Conservation (phyloP, 768 basidiomycete species). For the Amanita phalloides region DNA sequence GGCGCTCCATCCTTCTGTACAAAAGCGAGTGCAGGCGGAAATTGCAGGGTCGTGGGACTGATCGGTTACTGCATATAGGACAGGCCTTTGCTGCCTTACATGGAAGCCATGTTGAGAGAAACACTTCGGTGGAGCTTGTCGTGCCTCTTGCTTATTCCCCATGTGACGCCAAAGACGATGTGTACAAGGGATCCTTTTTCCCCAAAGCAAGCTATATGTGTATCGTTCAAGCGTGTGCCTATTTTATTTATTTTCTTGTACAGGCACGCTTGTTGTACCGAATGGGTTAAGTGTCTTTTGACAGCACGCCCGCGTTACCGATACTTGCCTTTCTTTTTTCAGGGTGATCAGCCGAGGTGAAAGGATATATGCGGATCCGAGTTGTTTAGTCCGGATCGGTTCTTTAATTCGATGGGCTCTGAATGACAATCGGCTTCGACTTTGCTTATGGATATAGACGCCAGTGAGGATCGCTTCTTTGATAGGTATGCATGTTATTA, state of each 20-base stretch:
- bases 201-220: conserved; percentile 22
- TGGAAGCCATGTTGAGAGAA: background rate
- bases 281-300: no score
- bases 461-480: conserved; percentile 9
- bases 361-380: conserved; percentile 33
- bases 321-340: no score
- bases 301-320: no score
- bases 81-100: conserved; percentile 11
- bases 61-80: conserved; percentile 7
- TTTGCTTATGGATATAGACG: conserved; percentile 23
- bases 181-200: background rate
- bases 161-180: background rate
- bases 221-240: no score
- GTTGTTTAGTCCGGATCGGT: conserved; percentile 46
- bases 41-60: conserved; percentile 16
- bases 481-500: background rate
- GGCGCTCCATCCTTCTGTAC: conserved; percentile 16
- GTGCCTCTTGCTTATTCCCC: conserved; percentile 5
- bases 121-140: conserved; percentile 5
- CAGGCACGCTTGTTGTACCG: no score
- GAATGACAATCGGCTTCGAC: conserved; percentile 13
- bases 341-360: conserved; percentile 27
- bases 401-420: conserved; percentile 24
- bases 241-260: no score
- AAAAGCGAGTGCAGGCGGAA: conserved; percentile 1